Evolutionary conservation across 805 yeast genomes (phyloP), one percentile per base, ranked within the genome.

Genomic region (Barnettozyma pratensis): DNA sequence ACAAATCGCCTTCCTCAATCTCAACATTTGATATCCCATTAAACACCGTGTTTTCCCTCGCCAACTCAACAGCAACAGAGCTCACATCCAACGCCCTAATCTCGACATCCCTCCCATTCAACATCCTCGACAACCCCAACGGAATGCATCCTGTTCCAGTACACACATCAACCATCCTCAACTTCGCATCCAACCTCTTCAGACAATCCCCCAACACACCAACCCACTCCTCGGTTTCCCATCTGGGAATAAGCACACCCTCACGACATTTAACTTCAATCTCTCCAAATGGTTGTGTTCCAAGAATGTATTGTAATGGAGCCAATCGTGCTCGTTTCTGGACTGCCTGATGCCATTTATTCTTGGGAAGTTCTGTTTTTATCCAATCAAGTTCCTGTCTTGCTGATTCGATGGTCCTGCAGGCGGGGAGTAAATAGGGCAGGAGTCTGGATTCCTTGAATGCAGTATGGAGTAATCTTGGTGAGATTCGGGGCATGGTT

Each of bases 221-320:
- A 8, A 77, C 70, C 97, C 97, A 92, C 59, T 89, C 96, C 63
- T 92, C 98, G 0, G 99, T 92, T 62, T 92, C 99, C 85, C 92
- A 83, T 44, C 99, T 68, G 0, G 99, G 98, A 29, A 92, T 91
- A 51, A 92, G 68, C 2, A 89, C 97, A 0, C 81, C 81, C 1
- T 69, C 70, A 30, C 65, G 58, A 58, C 96, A 87, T 28, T 58
- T 48, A 4, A 92, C 74, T 10, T 77, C 79, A 43, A 92, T 61
- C 1, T 63, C 59, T 0, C 94, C 96, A 70, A 92, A 92, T 1
- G 98, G 98, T 66, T 91, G 97, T 0, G 80, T 67, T 0, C 94
- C 90, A 8, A 92, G 68, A 9, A 92, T 78, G 63, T 92, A 91
- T 63, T 92, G 98, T 39, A 92, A 65, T 0, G 99, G 98, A 7